Conservation (phyloP, 495 filamentous ascomycete genomes). For the Penicillium flavigenum region DNA sequence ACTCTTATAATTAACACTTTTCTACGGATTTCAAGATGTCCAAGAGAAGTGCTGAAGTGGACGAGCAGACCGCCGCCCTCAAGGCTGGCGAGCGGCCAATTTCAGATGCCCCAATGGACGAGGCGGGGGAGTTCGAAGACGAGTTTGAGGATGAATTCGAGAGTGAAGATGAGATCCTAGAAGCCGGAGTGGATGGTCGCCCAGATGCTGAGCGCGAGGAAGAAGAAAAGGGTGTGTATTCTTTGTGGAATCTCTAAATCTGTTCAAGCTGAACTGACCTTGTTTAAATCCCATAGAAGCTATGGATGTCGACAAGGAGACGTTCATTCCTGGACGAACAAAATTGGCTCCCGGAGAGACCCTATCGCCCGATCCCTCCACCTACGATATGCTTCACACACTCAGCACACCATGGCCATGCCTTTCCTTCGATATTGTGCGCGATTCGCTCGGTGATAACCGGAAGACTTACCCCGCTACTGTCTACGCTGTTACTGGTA, state of each 20-base stretch:
- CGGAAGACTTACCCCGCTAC: conserved; percentile 88
- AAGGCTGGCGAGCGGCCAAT: conserved; percentile 69
- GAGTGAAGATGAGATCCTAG: conserved; percentile 92
- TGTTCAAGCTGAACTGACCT: conserved; percentile 11
- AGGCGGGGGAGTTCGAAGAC: conserved; percentile 90
- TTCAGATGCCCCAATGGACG: conserved; percentile 47
- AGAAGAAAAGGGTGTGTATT: conserved; percentile 65
- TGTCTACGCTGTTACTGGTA: conserved; percentile 89
- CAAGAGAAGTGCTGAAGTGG: conserved; percentile 62
- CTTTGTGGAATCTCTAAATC: not conserved
- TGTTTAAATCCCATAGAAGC: conserved; percentile 47
- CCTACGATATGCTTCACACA: conserved; percentile 95
- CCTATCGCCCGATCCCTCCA: conserved; percentile 80
- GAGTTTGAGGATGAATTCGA: conserved; percentile 97
- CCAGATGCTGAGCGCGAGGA: conserved; percentile 91
- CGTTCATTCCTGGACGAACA: conserved; percentile 89
- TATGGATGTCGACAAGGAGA: conserved; percentile 90
- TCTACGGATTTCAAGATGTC: conserved; percentile 53
- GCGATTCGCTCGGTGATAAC: conserved; percentile 83
- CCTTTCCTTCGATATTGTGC: conserved; percentile 90
- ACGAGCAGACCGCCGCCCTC: conserved; percentile 58
- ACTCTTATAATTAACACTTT: conserved; percentile 4
- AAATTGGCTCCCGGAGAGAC: conserved; percentile 86
- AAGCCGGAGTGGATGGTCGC: conserved; percentile 89
- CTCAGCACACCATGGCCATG: conserved; percentile 94